Percentiles rank a stretch among this genome's conserved stretches.
Evolutionary conservation across 1,284 basidiomycete species (phyloP).

Genomic region (Fomitopsis schrenkii): DNA sequence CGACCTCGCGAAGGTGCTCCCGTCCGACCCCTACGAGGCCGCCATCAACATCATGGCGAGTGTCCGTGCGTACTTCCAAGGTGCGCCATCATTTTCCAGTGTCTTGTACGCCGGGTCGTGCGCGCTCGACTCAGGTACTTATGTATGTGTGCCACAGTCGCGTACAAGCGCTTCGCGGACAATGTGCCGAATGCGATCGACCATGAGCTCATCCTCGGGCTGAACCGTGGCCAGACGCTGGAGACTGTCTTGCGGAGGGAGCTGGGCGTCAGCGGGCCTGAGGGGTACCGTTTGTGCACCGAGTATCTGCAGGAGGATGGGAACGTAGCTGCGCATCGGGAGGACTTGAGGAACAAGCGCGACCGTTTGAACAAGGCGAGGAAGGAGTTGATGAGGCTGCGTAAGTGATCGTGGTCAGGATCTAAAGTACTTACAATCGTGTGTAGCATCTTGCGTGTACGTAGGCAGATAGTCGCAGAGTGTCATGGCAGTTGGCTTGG

Average conservation of each 20-base stretch:
- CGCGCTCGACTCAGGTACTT: background rate
- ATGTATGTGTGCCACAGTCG: conserved; percentile 36
- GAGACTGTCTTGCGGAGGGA: conserved; percentile 39
- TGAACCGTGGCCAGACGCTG: conserved; percentile 33
- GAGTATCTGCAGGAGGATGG: conserved; percentile 49
- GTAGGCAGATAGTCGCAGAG: no score
- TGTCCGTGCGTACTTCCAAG: conserved; percentile 71
- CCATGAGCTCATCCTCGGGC: conserved; percentile 47
- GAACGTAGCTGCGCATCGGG: conserved; percentile 37
- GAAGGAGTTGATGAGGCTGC: conserved; percentile 34
- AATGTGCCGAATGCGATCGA: conserved; percentile 63
- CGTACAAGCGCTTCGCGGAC: conserved; percentile 67
- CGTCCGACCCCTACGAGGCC: conserved; percentile 48
- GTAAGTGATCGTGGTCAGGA: background rate
- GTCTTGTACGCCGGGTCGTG: background rate
- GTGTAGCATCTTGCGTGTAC: no score
- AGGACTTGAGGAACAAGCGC: conserved; percentile 47
- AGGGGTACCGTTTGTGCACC: conserved; percentile 45
- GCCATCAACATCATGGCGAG: conserved; percentile 66
- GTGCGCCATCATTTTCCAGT: conserved; percentile 26
- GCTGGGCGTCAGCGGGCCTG: conserved; percentile 39
- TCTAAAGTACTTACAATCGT: no score
- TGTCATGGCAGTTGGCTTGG: no score
- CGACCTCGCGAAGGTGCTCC: conserved; percentile 50
- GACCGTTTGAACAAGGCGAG: conserved; percentile 48